These are phyloP conservation scores for Blumeria graminis DNA, from an alignment of 2,329 filamentous ascomycete genomes.

Conservation along the genomic window DNA sequence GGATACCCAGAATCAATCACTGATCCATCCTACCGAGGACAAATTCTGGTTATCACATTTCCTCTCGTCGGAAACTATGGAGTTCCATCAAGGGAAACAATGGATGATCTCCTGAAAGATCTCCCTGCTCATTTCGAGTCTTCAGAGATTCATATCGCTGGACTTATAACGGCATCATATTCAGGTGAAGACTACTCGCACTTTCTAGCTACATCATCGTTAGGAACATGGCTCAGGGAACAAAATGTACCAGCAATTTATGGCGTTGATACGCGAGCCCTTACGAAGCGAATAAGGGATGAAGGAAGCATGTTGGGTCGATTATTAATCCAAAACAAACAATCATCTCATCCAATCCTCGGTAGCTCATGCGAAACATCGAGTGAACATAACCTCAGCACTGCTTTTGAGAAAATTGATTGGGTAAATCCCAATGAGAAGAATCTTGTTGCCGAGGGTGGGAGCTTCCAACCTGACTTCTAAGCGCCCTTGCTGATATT, in stretches of 20 bases:
- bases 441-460: conserved; percentile 88
- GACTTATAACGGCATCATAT: conserved; percentile 76
- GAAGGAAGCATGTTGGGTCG: conserved; percentile 92
- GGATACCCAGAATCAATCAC: conserved; percentile 90
- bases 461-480: conserved; percentile 19
- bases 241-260: conserved; percentile 85
- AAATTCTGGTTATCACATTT: conserved; percentile 92
- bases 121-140: conserved; percentile 88
- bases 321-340: conserved; percentile 47
- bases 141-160: conserved; percentile 76
- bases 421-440: conserved; percentile 83
- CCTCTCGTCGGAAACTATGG: conserved; percentile 94
- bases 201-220: conserved; percentile 69
- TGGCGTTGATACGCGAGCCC: conserved; percentile 73
- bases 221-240: conserved; percentile 90
- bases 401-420: conserved; percentile 49
- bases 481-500: conserved; percentile 17
- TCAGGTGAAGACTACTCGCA: conserved; percentile 90
- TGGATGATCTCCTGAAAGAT: conserved; percentile 65
- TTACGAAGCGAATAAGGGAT: conserved; percentile 85
- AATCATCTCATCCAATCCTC: conserved; percentile 9
- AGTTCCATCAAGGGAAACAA: conserved; percentile 64
- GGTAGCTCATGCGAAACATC: conserved; percentile 19
- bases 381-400: conserved; percentile 14
- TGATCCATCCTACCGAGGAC: conserved; percentile 68